phyloP scores from a whole-genome alignment of 2,329 filamentous ascomycete genomes.

The Dryadomyces sulphureus region DNA sequence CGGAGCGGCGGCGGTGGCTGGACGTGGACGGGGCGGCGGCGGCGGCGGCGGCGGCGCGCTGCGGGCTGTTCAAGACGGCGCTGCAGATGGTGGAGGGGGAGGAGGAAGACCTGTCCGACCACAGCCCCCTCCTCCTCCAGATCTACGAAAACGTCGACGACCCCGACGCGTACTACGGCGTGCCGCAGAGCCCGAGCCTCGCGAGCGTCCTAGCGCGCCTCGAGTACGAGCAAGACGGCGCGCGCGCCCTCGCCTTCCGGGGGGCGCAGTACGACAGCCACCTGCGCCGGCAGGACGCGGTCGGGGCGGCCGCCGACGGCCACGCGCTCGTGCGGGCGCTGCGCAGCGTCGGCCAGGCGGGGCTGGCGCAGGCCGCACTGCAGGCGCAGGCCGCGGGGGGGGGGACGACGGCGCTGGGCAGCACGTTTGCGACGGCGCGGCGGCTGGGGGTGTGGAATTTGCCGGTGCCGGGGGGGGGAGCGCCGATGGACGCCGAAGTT shows the following conservation, averaged over 20 bases:
- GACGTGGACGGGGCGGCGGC: slow-evolving; percentile 62
- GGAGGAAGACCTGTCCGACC: slow-evolving; percentile 23
- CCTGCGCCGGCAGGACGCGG: slow-evolving; percentile 44
- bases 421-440: slow-evolving; percentile 64
- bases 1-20: slow-evolving; percentile 71
- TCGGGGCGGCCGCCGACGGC: slow-evolving; percentile 39
- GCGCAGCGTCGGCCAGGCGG: slow-evolving; percentile 68
- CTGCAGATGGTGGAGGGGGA: slow-evolving; percentile 67
- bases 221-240: slow-evolving; percentile 78
- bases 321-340: slow-evolving; percentile 63
- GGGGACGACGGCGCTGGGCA: slow-evolving; percentile 46
- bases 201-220: slow-evolving; percentile 65
- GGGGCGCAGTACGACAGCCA: slow-evolving; percentile 84
- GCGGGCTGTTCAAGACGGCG: slow-evolving; percentile 77
- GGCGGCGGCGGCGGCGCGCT: slow-evolving; percentile 56
- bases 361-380: slow-evolving; percentile 67
- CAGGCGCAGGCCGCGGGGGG: slow-evolving; percentile 38
- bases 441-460: slow-evolving; percentile 88
- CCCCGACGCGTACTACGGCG: slow-evolving; percentile 88
- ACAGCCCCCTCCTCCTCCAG: slow-evolving; percentile 55
- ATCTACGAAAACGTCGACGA: slow-evolving; percentile 93
- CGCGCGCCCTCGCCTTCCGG: slow-evolving; percentile 78
- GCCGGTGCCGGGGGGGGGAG: slow-evolving; percentile 49
- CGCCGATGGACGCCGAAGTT: slow-evolving; percentile 47
- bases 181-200: slow-evolving; percentile 64